Percentiles rank a stretch among this genome's conserved stretches.
Evolutionary conservation across 1,284 basidiomycete species (phyloP).

Genomic region (Puccinia hordei): DNA sequence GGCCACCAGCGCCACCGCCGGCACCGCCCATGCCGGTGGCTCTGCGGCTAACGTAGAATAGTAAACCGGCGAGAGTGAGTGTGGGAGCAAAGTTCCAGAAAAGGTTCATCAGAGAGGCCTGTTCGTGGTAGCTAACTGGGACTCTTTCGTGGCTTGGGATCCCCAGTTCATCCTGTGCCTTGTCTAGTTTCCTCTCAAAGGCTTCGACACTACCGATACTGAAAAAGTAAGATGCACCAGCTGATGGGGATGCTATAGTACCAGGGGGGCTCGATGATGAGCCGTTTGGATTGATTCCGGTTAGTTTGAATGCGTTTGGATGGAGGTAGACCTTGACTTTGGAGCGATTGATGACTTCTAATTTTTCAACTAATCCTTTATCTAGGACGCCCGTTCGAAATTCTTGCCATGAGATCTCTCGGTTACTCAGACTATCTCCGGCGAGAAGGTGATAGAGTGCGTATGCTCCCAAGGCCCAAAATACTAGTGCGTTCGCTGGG

Average conservation of each 20-base stretch:
- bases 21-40: slow-evolving; percentile 60
- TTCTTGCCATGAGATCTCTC: slow-evolving; percentile 98
- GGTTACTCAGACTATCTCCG: slow-evolving; percentile 63
- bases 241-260: slow-evolving; percentile 18
- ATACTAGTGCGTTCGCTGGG: slow-evolving; percentile 9
- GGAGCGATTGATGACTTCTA: slow-evolving; percentile 87
- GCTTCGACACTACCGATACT: slow-evolving; percentile 96
- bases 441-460: slow-evolving; percentile 68
- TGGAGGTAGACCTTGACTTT: slow-evolving; percentile 85
- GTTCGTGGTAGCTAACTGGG: slow-evolving; percentile 94
- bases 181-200: slow-evolving; percentile 90
- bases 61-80: slow-evolving; percentile 81
- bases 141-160: slow-evolving; percentile 91
- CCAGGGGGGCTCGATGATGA: slow-evolving; percentile 59
- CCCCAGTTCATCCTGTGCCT: slow-evolving; percentile 86
- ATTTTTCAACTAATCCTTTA: slow-evolving; percentile 91
- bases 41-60: slow-evolving; percentile 85
- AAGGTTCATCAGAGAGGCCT: slow-evolving; percentile 80
- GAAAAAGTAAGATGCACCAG: slow-evolving; percentile 72
- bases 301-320: slow-evolving; percentile 69
- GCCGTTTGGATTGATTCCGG: slow-evolving; percentile 68
- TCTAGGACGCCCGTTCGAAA: slow-evolving; percentile 93
- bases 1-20: slow-evolving; percentile 65
- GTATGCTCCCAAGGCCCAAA: slow-evolving; percentile 66
- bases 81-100: slow-evolving; percentile 92